Base-by-base conservation (phyloP, 306 rosid species). In the Sphenostylis stenocarpa region DNA sequence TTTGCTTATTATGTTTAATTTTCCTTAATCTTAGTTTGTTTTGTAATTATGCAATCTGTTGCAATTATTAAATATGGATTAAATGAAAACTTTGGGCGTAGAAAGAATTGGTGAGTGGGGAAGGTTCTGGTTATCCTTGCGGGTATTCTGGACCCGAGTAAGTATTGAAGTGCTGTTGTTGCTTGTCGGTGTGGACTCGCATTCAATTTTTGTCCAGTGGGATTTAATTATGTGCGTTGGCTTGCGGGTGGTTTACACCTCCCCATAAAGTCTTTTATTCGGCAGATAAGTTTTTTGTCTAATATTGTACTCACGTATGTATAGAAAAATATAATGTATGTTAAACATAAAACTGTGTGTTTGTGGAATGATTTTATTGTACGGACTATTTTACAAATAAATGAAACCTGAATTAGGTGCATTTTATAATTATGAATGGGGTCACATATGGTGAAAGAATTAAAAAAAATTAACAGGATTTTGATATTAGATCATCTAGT, bases 131-230 rank as follows among this genome's bases (percentile, higher is more conserved):
- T 52, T 39, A 23, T 20, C 44, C 70, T 73, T 31, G 60, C 53
- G 43, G 16, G 21, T 52, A 33, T 34, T 28, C 29, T 49, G 80
- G 20, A 2, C 23, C 65, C 36, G 7, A 16, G 15, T 56, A 15
- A 19, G 4, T 21, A 43, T 7, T 11, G 6, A 33, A 6, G 44
- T 53, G 41, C 12, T 8, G 11, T 33, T n/a, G 19, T 53, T 74
- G 47, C 47, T 11, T 41, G 80, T 81, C 84, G 76, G 84, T 81
- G 72, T 12, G 45, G 24, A 15, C 2, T 26, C 43, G 36, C 76
- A 71, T 67, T 73, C 68, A 67, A 57, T 57, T 56, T 56, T 45
- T 33, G 24, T 6, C 5, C 16, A 20, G 5, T 65, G 68, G 23
- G 20, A 53, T 43, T 80, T 80, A 41, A 80, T 10, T 29, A 1